Base-by-base conservation (phyloP, 208 protist species). In the Trypanosoma avium region DNA sequence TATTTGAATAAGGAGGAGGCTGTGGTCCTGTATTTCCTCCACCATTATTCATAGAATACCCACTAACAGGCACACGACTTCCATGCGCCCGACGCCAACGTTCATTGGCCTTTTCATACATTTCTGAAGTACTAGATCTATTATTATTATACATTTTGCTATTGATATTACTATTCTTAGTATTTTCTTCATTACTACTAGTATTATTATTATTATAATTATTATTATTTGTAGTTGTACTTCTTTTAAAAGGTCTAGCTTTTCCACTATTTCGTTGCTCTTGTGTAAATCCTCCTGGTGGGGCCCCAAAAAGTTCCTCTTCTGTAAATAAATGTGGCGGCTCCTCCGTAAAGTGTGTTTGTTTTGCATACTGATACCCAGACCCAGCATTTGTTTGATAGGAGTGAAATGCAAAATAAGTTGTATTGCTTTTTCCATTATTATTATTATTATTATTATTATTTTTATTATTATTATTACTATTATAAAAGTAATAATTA, bases 21-120 rank as follows among this genome's bases (percentile, higher is more conserved):
- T 13, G 40, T 5, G 42, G 29, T 61, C 47, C 21, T 19, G 13
- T 33, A 7, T 4, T 45, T 40, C 43, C 40, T 22, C 22, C 48
- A 12, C 47, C 38, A 36, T n/a, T 19, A 24, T 47, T 29, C 27
- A 22, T 50, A 15, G 59, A 75, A 75, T 91, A 91, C 12, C 75
- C 84, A 47, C 84, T 91, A 12, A 91, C 62, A 5, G 84, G 84
- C 48, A 91, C 84, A 3, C 81, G 81, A 3, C 53, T 42, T 24
- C 84, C 81, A 57, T 91, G 84, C 5, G 84, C 84, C 22, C 73
- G 72, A 5, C 75, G 70, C 78, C 81, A 88, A 3, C 70, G 77
- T 60, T 70, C 60, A 27, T 91, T 73, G 4, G 73, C 72, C 7
- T 46, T 53, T 55, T 48, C 33, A 40, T 33, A 64, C 53, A 62